phyloP scores from a whole-genome alignment of 2,329 filamentous ascomycete genomes.

The Neoscytalidium dimidiatum region DNA sequence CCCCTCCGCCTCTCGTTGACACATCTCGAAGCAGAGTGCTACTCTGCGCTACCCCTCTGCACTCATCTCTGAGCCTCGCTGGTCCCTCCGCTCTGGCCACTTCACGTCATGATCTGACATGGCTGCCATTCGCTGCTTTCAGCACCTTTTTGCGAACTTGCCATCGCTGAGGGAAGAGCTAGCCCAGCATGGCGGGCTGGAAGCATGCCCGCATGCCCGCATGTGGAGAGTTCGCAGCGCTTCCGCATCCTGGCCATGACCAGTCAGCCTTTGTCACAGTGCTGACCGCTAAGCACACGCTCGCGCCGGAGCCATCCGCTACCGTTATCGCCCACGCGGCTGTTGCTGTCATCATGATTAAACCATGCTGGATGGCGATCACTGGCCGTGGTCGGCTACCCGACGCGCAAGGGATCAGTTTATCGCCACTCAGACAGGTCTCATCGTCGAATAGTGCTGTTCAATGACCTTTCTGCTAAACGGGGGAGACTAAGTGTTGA shows the following conservation, averaged over 20 bases:
- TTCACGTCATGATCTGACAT: neutral
- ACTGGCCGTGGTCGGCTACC: neutral
- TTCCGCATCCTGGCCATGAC: neutral
- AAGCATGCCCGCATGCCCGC: neutral
- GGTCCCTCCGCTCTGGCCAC: neutral
- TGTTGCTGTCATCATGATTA: neutral
- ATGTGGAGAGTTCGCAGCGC: neutral
- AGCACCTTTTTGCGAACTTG: neutral
- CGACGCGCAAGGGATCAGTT: neutral
- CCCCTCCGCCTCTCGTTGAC: neutral
- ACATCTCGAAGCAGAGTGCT: neutral
- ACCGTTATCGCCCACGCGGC: neutral
- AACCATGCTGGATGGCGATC: neutral
- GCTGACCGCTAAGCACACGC: neutral
- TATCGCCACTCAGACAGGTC: neutral
- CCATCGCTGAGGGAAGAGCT: neutral
- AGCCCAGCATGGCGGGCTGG: neutral
- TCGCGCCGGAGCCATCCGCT: neutral
- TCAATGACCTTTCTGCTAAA: neutral
- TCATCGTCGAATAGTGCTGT: neutral
- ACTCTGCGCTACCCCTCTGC: neutral
- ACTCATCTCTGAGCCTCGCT: neutral
- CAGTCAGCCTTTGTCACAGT: neutral
- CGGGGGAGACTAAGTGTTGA: neutral
- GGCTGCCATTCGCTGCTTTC: neutral